Percentiles rank a stretch among this genome's conserved stretches.
Conservation (phyloP, 257 asterid species). For the Gentiana dahurica region DNA sequence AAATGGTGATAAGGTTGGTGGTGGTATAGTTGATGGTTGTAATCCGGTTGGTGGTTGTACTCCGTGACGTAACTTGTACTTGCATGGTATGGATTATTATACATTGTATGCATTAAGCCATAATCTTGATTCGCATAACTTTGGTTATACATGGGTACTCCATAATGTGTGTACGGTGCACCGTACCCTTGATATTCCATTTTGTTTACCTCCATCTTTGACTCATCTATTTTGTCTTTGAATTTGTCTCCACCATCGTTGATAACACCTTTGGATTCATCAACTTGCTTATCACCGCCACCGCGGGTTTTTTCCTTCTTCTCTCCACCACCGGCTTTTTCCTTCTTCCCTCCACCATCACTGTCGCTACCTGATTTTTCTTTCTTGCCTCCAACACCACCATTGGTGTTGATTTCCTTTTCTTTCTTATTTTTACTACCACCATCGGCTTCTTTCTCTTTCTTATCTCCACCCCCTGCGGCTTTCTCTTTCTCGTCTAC, state of each 20-base stretch:
- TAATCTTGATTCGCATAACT: slow-evolving; percentile 48
- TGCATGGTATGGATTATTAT: slow-evolving; percentile 15
- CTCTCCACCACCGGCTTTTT: not conserved
- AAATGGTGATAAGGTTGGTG: too few species aligned
- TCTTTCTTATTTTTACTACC: slow-evolving; percentile 2
- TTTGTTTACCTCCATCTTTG: slow-evolving; percentile 46
- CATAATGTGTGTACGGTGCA: slow-evolving; percentile 34
- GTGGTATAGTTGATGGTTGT: too few species aligned
- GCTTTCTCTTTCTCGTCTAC: slow-evolving; percentile 12
- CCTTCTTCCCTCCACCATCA: slow-evolving; percentile 27
- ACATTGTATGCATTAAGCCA: slow-evolving; percentile 21
- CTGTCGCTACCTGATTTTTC: slow-evolving; percentile 14
- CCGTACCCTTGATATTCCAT: slow-evolving; percentile 33
- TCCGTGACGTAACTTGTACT: slow-evolving; percentile 31
- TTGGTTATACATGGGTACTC: slow-evolving; percentile 46
- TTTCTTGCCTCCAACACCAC: too few species aligned
- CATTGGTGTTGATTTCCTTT: not conserved
- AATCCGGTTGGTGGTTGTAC: slow-evolving; percentile 8
- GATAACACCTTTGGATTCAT: slow-evolving; percentile 11
- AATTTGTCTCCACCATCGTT: slow-evolving; percentile 34
- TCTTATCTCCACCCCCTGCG: slow-evolving; percentile 5
- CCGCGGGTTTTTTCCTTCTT: not conserved
- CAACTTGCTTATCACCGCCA: slow-evolving; percentile 9
- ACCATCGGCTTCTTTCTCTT: slow-evolving; percentile 7
- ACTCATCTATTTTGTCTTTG: slow-evolving; percentile 12